Evolutionary conservation across 768 basidiomycete species (phyloP).

Genomic region (Neoboletus magnificus): DNA sequence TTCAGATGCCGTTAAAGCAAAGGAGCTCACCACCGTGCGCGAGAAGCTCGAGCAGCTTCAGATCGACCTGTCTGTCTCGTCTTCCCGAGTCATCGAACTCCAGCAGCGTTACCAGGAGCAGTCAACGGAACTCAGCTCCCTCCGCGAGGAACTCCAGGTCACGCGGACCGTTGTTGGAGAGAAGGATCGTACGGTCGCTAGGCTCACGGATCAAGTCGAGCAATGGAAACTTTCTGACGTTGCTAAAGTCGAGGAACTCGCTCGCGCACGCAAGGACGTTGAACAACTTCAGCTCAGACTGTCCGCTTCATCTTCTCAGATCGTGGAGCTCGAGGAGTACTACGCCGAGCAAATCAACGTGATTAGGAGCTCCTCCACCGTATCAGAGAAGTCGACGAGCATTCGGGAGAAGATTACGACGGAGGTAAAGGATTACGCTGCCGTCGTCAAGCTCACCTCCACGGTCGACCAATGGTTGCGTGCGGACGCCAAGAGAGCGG

Average conservation of each 20-base stretch:
- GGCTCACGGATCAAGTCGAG: background rate
- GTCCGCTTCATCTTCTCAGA: background rate
- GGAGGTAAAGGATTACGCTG: background rate
- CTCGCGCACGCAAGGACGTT: background rate
- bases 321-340: background rate
- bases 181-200: background rate
- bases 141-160: background rate
- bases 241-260: background rate
- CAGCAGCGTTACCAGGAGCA: background rate
- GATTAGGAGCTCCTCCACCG: background rate
- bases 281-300: background rate
- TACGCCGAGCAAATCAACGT: background rate
- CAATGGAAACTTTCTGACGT: background rate
- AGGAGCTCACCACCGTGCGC: background rate
- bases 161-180: background rate
- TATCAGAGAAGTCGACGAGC: background rate
- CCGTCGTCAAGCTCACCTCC: slow-evolving; percentile 6
- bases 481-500: slow-evolving; percentile 2
- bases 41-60: background rate
- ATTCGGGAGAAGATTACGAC: background rate
- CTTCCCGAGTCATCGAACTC: background rate
- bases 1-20: background rate
- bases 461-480: slow-evolving; percentile 7
- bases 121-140: background rate
- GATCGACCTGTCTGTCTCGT: background rate